These are phyloP conservation scores for Aspergillus pseudoviridinutans DNA, from an alignment of 2,329 filamentous ascomycete species.

Conservation along the genomic window DNA sequence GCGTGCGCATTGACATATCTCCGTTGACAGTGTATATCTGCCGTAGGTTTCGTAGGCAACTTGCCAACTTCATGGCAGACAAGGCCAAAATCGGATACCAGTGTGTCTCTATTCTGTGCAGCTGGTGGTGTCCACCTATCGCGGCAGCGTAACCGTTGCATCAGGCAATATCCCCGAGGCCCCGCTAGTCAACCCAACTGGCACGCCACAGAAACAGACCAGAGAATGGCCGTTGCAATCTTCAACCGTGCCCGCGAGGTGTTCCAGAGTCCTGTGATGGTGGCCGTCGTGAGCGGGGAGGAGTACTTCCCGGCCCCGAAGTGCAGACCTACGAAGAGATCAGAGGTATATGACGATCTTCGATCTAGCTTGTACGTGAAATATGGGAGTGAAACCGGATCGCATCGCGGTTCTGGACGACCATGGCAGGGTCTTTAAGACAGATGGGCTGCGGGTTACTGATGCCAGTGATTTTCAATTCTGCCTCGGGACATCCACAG, in stretches of 20 bases:
- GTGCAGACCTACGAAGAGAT: slow-evolving; percentile 43
- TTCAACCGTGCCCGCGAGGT: slow-evolving; percentile 42
- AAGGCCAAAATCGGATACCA: no score
- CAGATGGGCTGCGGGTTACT: slow-evolving; percentile 29
- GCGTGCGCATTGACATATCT: no score
- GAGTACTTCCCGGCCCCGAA: slow-evolving; percentile 32
- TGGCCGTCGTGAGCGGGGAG: slow-evolving; percentile 29
- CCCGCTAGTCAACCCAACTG: slow-evolving; percentile 46
- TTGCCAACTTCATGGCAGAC: no score
- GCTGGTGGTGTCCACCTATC: slow-evolving; percentile 21
- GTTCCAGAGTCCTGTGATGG: slow-evolving; percentile 23
- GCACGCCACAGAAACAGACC: slow-evolving; percentile 39
- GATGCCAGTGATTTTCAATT: slow-evolving; percentile 33
- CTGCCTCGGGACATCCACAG: slow-evolving; percentile 36
- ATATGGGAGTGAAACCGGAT: slow-evolving; percentile 32
- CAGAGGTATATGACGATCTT: slow-evolving; percentile 24
- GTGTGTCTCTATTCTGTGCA: no score
- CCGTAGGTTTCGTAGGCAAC: no score
- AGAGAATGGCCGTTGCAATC: slow-evolving; percentile 40
- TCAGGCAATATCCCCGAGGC: slow-evolving; percentile 29
- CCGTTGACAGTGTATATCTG: no score
- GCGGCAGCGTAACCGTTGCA: slow-evolving; percentile 44
- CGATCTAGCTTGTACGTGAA: slow-evolving; percentile 32
- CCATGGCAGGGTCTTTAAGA: slow-evolving; percentile 26
- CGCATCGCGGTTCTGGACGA: slow-evolving; percentile 31